Conservation (phyloP, 1,139 yeast genomes). For the Geotrichum histeridarum region DNA sequence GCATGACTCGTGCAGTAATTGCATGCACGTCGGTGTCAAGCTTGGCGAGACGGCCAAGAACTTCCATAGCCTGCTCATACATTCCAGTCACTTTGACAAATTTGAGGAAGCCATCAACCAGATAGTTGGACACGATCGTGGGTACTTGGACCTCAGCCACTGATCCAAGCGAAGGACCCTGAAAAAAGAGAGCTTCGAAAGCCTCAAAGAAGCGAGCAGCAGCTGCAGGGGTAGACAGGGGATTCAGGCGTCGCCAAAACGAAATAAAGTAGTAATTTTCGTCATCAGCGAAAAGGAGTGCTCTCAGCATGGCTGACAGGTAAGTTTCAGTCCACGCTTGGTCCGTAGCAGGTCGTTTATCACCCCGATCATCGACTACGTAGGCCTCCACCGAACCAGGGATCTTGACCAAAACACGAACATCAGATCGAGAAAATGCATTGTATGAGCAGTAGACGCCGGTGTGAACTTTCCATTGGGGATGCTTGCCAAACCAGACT, state of each 20-base stretch:
- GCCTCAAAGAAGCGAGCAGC: slow-evolving; percentile 54
- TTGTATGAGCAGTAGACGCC: slow-evolving; percentile 65
- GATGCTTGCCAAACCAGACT: slow-evolving; percentile 67
- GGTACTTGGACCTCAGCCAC: slow-evolving; percentile 63
- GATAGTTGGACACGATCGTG: slow-evolving; percentile 60
- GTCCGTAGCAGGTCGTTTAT: slow-evolving; percentile 39
- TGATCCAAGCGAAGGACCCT: slow-evolving; percentile 62
- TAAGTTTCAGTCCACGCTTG: slow-evolving; percentile 74
- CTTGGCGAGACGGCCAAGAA: slow-evolving; percentile 45
- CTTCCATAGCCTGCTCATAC: slow-evolving; percentile 53
- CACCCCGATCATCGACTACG: slow-evolving; percentile 52
- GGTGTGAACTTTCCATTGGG: slow-evolving; percentile 70
- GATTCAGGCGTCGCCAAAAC: slow-evolving; percentile 61
- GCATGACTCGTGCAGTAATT: slow-evolving; percentile 56
- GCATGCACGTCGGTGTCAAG: slow-evolving; percentile 49
- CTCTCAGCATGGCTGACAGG: slow-evolving; percentile 67
- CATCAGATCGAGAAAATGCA: slow-evolving; percentile 63
- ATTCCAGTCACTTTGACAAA: slow-evolving; percentile 62
- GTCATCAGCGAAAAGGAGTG: slow-evolving; percentile 66
- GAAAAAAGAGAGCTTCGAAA: slow-evolving; percentile 59
- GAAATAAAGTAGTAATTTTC: slow-evolving; percentile 57
- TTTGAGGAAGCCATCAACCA: slow-evolving; percentile 69
- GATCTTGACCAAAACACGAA: slow-evolving; percentile 61
- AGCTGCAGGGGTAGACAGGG: slow-evolving; percentile 44
- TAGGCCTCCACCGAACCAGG: slow-evolving; percentile 82